Evolutionary conservation across 2,329 filamentous ascomycete species (phyloP), one percentile per base, ranked within the genome.

Genomic region (Botrytis medusae): DNA sequence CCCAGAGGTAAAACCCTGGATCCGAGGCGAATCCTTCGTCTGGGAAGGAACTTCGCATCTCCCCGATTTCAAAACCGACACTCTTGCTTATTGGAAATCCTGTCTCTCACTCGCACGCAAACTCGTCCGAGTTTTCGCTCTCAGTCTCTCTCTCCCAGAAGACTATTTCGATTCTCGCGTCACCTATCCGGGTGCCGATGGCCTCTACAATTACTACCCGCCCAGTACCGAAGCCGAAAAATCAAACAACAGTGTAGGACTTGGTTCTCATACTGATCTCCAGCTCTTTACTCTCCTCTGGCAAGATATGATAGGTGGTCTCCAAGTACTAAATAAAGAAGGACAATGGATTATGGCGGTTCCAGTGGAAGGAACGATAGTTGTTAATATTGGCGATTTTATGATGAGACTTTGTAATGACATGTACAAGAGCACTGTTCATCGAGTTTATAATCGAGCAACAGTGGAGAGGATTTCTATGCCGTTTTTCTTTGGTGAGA

Each of bases 401-500:
- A 81, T 87, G 80, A 85, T 86, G 82, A 81, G 85, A 18, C 80
- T 87, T 37, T 84, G 83, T 59, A 87, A 87, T 77, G 84, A 87
- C 76, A 82, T 79, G 25, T 86, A 86, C 76, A 85, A 83, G 75
- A 85, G 83, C 8, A 87, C 85, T 0, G 84, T 87, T 29, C 87
- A 88, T 77, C 81, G 86, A 25, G 86, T 89, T 4, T 83, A 83
- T 46, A 86, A 86, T 74, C 80, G 82, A 61, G 81, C 82, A 0
- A 75, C 76, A 0, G 78, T 78, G 18, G 84, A 85, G 70, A 81
- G 86, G 22, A 85, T 86, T 60, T 87, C 84, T 0, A 87, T 89
- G 85, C 86, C 87, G 0, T 88, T 89, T 77, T 89, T 89, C 79
- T 86, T 88, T 70, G 85, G 85, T 83, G 78, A 74, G 78, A 40